Evolutionary conservation across 2,329 filamentous ascomycete species (phyloP).

Genomic region (Amauroascus verrucosus): DNA sequence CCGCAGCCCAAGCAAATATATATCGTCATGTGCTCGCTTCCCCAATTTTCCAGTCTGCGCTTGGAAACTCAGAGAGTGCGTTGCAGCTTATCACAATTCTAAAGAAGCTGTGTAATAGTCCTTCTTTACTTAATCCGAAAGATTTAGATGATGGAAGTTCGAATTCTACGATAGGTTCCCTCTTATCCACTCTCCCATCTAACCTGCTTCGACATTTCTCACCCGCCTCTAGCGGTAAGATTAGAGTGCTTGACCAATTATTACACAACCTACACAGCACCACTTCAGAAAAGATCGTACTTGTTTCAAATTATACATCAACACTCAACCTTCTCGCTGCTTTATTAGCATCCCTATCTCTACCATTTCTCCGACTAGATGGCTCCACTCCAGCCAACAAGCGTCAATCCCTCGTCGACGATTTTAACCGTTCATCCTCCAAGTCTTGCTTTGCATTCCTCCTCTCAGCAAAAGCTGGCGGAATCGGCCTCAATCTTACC

Average conservation of each 20-base stretch:
- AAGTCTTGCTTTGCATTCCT: slow-evolving; percentile 57
- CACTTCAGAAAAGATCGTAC: slow-evolving; percentile 59
- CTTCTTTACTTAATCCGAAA: slow-evolving; percentile 49
- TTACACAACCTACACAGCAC: slow-evolving; percentile 50
- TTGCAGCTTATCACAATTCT: slow-evolving; percentile 61
- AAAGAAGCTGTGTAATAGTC: slow-evolving; percentile 66
- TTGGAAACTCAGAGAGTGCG: slow-evolving; percentile 53
- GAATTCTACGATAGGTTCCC: slow-evolving; percentile 38
- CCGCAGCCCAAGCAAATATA: slow-evolving; percentile 48
- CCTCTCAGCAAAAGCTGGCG: slow-evolving; percentile 62
- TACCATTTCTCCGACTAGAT: slow-evolving; percentile 58
- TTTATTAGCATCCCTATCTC: slow-evolving; percentile 50
- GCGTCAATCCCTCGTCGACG: slow-evolving; percentile 57
- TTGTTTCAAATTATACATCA: slow-evolving; percentile 67
- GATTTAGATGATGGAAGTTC: slow-evolving; percentile 40
- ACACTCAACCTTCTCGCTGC: slow-evolving; percentile 58
- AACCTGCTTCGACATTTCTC: slow-evolving; percentile 45
- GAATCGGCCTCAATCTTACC: slow-evolving; percentile 59
- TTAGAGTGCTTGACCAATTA: slow-evolving; percentile 56
- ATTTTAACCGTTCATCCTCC: slow-evolving; percentile 53
- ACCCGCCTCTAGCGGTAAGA: slow-evolving; percentile 52
- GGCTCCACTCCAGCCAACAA: slow-evolving; percentile 55
- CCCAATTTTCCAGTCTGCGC: slow-evolving; percentile 50
- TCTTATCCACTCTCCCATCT: slow-evolving; percentile 46
- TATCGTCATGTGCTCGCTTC: slow-evolving; percentile 56